A percentile compares a stretch with the other conserved stretches of the same genome.
phyloP scores from a whole-genome alignment of 805 yeast genomes.

The Zygoascus biomembranicola region DNA sequence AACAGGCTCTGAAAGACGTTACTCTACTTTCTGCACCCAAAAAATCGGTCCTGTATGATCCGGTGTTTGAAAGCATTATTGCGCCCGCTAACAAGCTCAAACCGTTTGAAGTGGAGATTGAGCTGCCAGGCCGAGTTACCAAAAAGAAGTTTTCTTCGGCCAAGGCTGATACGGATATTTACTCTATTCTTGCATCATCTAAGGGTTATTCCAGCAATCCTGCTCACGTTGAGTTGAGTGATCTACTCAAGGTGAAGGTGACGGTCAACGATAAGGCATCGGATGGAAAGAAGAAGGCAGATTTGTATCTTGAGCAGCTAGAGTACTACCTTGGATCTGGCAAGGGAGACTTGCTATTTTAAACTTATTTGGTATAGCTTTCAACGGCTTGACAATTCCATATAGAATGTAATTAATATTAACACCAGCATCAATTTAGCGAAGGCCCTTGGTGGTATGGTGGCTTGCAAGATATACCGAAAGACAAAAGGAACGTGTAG shows the following conservation, averaged over 20 bases:
- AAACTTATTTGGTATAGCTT: neutral
- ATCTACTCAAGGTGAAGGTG: conserved; percentile 17
- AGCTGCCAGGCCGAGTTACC: conserved; percentile 20
- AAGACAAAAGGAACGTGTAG: too few relatives aligned
- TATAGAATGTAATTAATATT: neutral
- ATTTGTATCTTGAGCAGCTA: conserved; percentile 26
- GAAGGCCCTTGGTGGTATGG: too few relatives aligned
- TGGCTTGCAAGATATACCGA: too few relatives aligned
- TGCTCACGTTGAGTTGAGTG: conserved; percentile 17
- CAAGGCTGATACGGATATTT: conserved; percentile 18
- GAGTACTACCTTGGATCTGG: conserved; percentile 22
- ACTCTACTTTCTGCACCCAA: conserved; percentile 21
- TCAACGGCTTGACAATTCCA: neutral
- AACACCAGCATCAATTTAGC: neutral
- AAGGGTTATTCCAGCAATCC: conserved; percentile 6
- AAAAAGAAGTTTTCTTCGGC: conserved; percentile 13
- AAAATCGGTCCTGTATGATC: conserved; percentile 42
- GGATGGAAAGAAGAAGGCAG: conserved; percentile 39
- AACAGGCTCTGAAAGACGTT: conserved; percentile 32
- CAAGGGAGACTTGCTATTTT: conserved; percentile 17
- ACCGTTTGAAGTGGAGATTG: conserved; percentile 36
- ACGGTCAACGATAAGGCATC: conserved; percentile 29
- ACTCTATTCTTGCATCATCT: conserved; percentile 25
- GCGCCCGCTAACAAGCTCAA: conserved; percentile 31
- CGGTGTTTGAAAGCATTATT: conserved; percentile 50